Base-by-base conservation (phyloP, 1,284 basidiomycete species). In the Peniophora sp. region DNA sequence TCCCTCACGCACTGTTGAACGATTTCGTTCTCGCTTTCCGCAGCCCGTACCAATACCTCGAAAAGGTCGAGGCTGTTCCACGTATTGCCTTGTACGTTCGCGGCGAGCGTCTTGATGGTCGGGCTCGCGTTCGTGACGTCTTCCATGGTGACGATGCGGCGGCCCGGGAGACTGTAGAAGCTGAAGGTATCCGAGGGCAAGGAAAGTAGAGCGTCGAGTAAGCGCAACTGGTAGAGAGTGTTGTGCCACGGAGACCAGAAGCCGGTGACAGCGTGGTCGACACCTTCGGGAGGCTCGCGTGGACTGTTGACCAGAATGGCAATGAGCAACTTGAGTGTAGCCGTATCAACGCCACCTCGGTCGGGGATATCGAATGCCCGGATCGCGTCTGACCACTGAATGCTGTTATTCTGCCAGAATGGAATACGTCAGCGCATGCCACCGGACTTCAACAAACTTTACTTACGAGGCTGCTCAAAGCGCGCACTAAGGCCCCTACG, bases 61-160 rank as follows among this genome's bases (percentile, higher is more conserved):
- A 97, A 90, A 34, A 98, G 71, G 58, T 97, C 94, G 15, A 95
- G 71, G 10, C 91, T 92, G 65, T 98, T 98, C 94, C 95, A 98
- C 0, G 92, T 85, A 58, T 91, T 89, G 2, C 82, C 83, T 63
- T 96, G 91, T 18, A 96, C 89, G 57, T 91, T 85, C 42, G 88
- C 81, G 15, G 92, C 85, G 50, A 92, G 72, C 12, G 85, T 79
- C 64, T 92, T 88, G 71, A 93, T 92, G 17, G 90, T 90, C n/a
- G 88, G 86, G 59, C 87, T 88, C 24, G 90, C 79, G 52, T 79
- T 75, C 2, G 88, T 79, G 24, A 94, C 90, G 56, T 95, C 88
- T 42, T 94, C 91, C 34, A 92, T 83, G 0, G 88, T 85, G 17
- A 94, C 89, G 50, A 92, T 86, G 54, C 88, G 75, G 23, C 81